Percentiles rank a stretch among this genome's conserved stretches.
Conservation (phyloP, 371 early-diverging fungal genomes). For the Polyrhizophydium stewartii region DNA sequence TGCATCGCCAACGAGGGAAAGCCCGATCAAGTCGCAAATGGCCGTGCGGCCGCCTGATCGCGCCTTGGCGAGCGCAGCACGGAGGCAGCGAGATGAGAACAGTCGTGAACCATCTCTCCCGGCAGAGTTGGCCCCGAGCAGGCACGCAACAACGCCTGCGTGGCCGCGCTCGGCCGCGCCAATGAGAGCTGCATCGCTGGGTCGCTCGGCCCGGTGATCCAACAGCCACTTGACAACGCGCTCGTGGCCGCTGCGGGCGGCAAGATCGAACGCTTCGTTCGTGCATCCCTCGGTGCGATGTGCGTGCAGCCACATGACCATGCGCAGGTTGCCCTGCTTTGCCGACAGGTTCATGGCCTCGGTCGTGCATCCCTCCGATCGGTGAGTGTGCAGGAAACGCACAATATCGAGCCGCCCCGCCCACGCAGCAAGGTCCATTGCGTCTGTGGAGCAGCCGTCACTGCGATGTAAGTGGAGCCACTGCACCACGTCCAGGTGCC, state of each 20-base stretch:
- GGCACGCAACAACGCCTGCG: too few species aligned
- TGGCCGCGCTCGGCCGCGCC: too few species aligned
- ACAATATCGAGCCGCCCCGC: not conserved
- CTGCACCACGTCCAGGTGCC: not conserved
- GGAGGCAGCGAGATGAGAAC: too few species aligned
- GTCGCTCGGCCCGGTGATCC: not conserved
- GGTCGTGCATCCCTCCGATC: not conserved
- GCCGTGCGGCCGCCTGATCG: too few species aligned
- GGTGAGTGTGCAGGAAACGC: not conserved
- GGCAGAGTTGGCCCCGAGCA: too few species aligned
- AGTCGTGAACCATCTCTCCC: too few species aligned
- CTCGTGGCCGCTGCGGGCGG: not conserved
- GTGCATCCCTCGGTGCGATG: not conserved
- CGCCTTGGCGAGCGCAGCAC: too few species aligned
- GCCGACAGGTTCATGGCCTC: not conserved
- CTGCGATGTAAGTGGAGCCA: not conserved
- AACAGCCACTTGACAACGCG: not conserved
- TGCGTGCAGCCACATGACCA: not conserved
- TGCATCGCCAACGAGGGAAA: too few species aligned
- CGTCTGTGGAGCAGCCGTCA: not conserved
- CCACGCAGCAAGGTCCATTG: not conserved
- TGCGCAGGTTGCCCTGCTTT: not conserved
- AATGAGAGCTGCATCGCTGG: too few species aligned
- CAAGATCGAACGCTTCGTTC: not conserved
- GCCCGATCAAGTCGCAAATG: too few species aligned